Conservation (phyloP, 1,139 yeast genomes). For the Sugiyamaella paludigena region DNA sequence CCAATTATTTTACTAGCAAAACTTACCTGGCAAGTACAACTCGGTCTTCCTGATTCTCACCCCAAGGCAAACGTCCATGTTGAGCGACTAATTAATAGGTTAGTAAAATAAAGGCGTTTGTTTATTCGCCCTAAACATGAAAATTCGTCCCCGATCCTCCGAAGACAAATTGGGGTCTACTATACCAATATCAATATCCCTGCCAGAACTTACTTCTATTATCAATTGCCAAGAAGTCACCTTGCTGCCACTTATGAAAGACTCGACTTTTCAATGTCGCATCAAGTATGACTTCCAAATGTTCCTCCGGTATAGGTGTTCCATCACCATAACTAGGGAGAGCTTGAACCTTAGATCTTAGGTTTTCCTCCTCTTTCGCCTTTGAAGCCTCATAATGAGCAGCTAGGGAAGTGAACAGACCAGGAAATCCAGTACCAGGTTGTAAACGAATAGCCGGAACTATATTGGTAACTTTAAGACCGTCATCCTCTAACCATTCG, state of each 20-base stretch:
- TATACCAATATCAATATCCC: too few species aligned
- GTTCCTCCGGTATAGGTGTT: conserved; percentile 17
- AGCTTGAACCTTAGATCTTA: conserved; percentile 14
- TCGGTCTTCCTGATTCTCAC: conserved; percentile 13
- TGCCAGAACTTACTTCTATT: conserved; percentile 13
- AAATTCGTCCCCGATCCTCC: too few species aligned
- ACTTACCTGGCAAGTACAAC: conserved; percentile 16
- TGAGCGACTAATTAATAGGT: conserved; percentile 7
- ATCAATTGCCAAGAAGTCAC: conserved; percentile 18
- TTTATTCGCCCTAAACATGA: too few species aligned
- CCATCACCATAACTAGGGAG: conserved; percentile 20
- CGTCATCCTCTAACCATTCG: conserved; percentile 18
- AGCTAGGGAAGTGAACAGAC: conserved; percentile 17
- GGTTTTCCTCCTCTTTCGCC: conserved; percentile 4
- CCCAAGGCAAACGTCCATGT: conserved; percentile 19
- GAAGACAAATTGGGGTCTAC: too few species aligned
- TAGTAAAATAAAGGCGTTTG: not conserved
- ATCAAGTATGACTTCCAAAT: conserved; percentile 13
- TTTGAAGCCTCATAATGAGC: conserved; percentile 15
- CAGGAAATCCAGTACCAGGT: conserved; percentile 17
- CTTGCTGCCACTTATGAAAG: conserved; percentile 19
- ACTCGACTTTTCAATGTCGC: conserved; percentile 17
- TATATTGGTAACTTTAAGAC: conserved; percentile 16
- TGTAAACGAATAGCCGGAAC: conserved; percentile 17
- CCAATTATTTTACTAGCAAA: too few species aligned